Base-by-base conservation (phyloP, 2,329 filamentous ascomycete species). In the Lasiodiplodia citricola region DNA sequence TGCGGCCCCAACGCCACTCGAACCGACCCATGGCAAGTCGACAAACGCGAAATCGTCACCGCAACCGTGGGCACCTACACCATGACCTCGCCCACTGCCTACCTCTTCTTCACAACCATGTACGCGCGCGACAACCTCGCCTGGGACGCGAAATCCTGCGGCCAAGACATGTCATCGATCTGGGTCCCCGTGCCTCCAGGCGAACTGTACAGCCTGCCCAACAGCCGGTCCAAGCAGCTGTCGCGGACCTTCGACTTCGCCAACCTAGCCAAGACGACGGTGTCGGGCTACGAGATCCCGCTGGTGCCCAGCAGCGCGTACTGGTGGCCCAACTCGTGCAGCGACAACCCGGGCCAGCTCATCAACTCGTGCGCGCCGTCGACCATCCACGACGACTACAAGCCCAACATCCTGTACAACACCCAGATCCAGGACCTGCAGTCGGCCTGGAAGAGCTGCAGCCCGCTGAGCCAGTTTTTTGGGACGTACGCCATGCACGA, bases 251-350 rank as follows among this genome's bases (percentile, higher is more conserved):
- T 62, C 58, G 50, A 62, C 58, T 50, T 62, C 58, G 58, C 38
- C 41, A 47, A 62, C 58, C 58, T 62, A 13, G 58, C 58, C 37
- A 47, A 62, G 16, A 62, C 58, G 21, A 62, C 58, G 2, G 38
- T 62, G 3, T 7, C 13, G 10, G 58, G 44, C 38, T 14, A 14
- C 38, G 58, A 28, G 16, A 47, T 47, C 58, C 58, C 58, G 38
- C 58, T 62, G 21, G 58, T 62, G 23, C 58, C 58, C 58, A 47
- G 38, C 38, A 47, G 38, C 58, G 58, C 58, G 37, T 62, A 62
- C 58, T 62, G 58, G 58, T 62, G 44, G 38, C 58, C 58, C 11
- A 62, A 62, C 37, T 62, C 58, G 38, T 62, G 58, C 58, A 8
- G 8, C 3, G 58, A 62, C 41, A 47, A 50, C 38, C 58, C 58